These are phyloP conservation scores for Aspergillus mulundensis DNA, from an alignment of 495 filamentous ascomycete genomes.

Conservation along the genomic window DNA sequence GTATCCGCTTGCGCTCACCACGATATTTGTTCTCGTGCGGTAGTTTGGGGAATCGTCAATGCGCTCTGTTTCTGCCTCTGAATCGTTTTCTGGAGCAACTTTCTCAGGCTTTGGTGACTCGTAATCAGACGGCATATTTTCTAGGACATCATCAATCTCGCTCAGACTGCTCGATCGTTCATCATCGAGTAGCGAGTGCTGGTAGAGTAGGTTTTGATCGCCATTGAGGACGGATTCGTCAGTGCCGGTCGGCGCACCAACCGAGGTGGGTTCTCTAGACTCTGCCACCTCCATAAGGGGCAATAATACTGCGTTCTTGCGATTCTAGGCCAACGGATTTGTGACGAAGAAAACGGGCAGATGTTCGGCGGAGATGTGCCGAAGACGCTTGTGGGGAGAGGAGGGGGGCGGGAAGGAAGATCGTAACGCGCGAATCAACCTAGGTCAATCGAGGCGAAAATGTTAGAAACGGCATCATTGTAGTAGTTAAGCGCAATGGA, in stretches of 20 bases:
- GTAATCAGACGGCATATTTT: slow-evolving; percentile 56
- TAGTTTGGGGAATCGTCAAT: slow-evolving; percentile 86
- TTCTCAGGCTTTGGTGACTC: slow-evolving; percentile 42
- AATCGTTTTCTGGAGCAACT: slow-evolving; percentile 63
- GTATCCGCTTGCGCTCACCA: slow-evolving; percentile 46
- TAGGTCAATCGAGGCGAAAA: slow-evolving; percentile 9
- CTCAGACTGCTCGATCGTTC: slow-evolving; percentile 74
- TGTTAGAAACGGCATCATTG: slow-evolving; percentile 6
- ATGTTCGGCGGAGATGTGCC: slow-evolving; percentile 11
- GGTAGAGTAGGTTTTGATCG: slow-evolving; percentile 35
- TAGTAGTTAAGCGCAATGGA: background rate
- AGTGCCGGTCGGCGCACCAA: slow-evolving; percentile 31
- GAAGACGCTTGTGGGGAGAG: slow-evolving; percentile 19
- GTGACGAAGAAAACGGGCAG: background rate
- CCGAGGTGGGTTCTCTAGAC: slow-evolving; percentile 32
- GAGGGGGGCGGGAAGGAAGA: slow-evolving; percentile 11
- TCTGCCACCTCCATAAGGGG: slow-evolving; percentile 42
- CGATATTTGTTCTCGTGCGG: slow-evolving; percentile 56
- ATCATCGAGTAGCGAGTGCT: slow-evolving; percentile 40
- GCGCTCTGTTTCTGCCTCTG: slow-evolving; percentile 97
- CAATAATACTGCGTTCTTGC: background rate
- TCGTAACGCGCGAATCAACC: slow-evolving; percentile 3
- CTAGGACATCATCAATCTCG: slow-evolving; percentile 78
- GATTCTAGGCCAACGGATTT: background rate
- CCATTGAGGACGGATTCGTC: slow-evolving; percentile 37